A percentile compares a stretch with the other conserved stretches of the same genome.
phyloP scores from a whole-genome alignment of 2,329 filamentous ascomycete genomes.

The Trichoderma polysporum region DNA sequence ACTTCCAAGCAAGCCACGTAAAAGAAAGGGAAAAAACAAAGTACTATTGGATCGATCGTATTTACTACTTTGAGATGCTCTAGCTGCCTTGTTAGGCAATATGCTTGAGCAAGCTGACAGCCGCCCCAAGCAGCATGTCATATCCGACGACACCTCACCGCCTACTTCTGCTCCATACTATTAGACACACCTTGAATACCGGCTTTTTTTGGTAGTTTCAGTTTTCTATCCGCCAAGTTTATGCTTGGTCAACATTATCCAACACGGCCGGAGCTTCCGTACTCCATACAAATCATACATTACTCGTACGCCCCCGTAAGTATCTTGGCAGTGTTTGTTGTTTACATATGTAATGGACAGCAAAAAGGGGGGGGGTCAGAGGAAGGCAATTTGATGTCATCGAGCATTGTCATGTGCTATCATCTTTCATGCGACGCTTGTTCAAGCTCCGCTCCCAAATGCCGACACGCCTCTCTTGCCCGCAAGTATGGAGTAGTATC shows the following conservation, averaged over 20 bases:
- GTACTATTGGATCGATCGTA: background rate
- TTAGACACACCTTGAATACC: background rate
- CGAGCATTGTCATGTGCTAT: slow-evolving; percentile 5
- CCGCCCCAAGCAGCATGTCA: background rate
- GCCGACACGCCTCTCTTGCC: background rate
- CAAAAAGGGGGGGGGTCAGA: background rate
- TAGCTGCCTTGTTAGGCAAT: background rate
- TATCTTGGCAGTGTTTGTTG: background rate
- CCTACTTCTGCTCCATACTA: background rate
- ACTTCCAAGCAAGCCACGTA: background rate
- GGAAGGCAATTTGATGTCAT: background rate
- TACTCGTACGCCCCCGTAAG: background rate
- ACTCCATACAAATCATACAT: background rate
- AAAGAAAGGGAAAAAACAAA: background rate
- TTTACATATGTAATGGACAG: background rate
- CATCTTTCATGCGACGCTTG: background rate
- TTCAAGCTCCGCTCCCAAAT: background rate
- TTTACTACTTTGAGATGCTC: background rate
- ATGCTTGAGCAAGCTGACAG: background rate
- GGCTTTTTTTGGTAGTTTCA: background rate
- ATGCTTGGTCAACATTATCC: background rate
- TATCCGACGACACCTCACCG: background rate
- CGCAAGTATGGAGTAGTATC: background rate
- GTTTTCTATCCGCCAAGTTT: background rate
- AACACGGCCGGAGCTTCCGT: background rate